Percentiles rank a stretch among this genome's conserved stretches.
phyloP scores from a whole-genome alignment of 2,329 filamentous ascomycete species.

The Balansia obtecta region DNA sequence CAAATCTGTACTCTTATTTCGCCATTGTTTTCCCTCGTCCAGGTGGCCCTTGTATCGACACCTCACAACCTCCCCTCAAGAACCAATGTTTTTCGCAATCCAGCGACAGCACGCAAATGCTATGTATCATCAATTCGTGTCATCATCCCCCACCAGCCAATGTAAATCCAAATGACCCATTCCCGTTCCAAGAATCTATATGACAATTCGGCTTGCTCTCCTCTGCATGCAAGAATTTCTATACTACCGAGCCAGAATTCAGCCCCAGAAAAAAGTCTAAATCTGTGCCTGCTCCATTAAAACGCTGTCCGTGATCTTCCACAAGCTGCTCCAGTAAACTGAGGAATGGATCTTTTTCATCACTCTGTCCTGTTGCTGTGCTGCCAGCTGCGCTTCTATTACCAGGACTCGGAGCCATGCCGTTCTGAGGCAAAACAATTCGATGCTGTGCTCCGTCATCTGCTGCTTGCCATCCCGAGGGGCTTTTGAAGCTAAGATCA shows the following conservation, averaged over 20 bases:
- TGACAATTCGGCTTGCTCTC: background rate
- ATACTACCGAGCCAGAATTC: background rate
- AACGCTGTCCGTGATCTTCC: slow-evolving; percentile 54
- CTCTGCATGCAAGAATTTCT: background rate
- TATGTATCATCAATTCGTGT: background rate
- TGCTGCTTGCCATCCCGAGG: slow-evolving; percentile 35
- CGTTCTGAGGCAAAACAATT: slow-evolving; percentile 10
- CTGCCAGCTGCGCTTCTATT: slow-evolving; percentile 37
- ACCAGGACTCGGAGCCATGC: slow-evolving; percentile 26
- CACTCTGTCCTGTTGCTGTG: slow-evolving; percentile 33
- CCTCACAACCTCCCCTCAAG: no score
- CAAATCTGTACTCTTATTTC: no score
- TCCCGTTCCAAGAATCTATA: background rate
- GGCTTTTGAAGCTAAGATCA: slow-evolving; percentile 40
- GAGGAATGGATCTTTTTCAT: slow-evolving; percentile 73
- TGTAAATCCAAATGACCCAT: background rate
- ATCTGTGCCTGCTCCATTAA: slow-evolving; percentile 54
- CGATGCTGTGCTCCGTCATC: slow-evolving; percentile 20
- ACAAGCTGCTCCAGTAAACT: slow-evolving; percentile 70
- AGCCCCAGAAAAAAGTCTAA: slow-evolving; percentile 59
- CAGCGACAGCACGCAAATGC: no score
- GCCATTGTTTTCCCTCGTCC: no score
- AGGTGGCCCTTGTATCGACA: no score
- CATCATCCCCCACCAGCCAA: background rate
- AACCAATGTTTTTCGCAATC: no score